phyloP scores from a whole-genome alignment of 306 rosid genomes.

The Herpetospermum pedunculosum region DNA sequence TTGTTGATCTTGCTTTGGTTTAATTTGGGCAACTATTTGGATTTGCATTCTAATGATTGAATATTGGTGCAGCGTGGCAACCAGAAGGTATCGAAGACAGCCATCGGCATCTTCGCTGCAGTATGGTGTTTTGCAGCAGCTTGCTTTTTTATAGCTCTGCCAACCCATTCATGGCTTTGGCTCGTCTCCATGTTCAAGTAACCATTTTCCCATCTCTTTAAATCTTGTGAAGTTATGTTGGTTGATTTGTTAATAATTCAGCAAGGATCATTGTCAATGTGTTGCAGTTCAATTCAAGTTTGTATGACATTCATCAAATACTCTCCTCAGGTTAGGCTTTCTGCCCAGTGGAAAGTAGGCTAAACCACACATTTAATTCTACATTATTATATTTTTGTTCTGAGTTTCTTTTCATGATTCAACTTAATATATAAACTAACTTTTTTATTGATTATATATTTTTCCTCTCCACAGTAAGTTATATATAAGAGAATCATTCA shows the following conservation, averaged over 20 bases:
- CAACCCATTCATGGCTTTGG: constrained; percentile 80
- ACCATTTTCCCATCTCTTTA: background rate
- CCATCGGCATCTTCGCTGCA: constrained; percentile 32
- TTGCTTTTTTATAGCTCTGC: constrained; percentile 60
- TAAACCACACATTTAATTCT: background rate
- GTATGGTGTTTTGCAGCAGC: constrained; percentile 55
- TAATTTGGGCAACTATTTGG: background rate
- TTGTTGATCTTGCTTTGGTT: background rate
- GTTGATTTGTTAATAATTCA: background rate
- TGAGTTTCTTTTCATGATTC: background rate
- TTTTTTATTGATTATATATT: too few relatives aligned
- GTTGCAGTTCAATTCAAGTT: constrained; percentile 69
- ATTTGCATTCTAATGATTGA: background rate
- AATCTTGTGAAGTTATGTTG: background rate
- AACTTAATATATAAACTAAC: background rate
- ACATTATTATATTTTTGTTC: background rate
- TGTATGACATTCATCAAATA: constrained; percentile 71
- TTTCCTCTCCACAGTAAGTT: background rate
- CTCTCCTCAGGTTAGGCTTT: constrained; percentile 67
- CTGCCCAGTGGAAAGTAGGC: background rate
- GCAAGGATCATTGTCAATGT: background rate
- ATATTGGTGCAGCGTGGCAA: constrained; percentile 49
- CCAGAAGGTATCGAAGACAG: constrained; percentile 53
- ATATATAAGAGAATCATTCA: background rate
- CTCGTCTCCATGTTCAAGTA: constrained; percentile 63